A percentile compares a stretch with the other conserved stretches of the same genome.
These are phyloP conservation scores for Phytophthora sp. DNA, from an alignment of 352 stramenopile species.

Conservation along the genomic window DNA sequence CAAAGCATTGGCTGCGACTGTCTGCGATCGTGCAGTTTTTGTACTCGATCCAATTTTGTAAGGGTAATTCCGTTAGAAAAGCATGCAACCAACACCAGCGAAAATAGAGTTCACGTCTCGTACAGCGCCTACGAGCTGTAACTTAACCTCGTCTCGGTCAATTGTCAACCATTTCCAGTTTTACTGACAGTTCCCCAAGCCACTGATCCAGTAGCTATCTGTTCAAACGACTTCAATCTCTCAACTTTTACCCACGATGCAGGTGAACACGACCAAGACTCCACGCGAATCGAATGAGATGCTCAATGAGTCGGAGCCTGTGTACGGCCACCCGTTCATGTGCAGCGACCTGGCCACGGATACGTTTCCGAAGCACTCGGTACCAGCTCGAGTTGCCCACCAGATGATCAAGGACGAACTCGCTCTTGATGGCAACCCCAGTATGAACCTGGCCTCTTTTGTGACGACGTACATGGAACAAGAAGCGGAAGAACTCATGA, in stretches of 20 bases:
- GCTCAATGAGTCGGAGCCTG: not conserved
- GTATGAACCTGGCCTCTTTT: slow-evolving; percentile 90
- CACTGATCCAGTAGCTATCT: no score
- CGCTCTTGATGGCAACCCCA: slow-evolving; percentile 82
- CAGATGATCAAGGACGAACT: slow-evolving; percentile 89
- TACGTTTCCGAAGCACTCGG: slow-evolving; percentile 53
- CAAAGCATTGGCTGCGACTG: no score
- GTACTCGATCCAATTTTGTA: no score
- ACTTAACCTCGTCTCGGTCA: slow-evolving; percentile 22
- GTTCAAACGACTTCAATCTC: no score
- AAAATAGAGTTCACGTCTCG: not conserved
- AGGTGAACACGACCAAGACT: not conserved
- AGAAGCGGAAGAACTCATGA: slow-evolving; percentile 86
- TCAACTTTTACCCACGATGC: not conserved
- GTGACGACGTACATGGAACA: slow-evolving; percentile 91
- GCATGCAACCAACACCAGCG: no score
- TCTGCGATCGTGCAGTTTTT: no score
- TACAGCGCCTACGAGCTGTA: slow-evolving; percentile 5
- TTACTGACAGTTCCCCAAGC: slow-evolving; percentile 1
- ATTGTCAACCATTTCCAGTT: slow-evolving; percentile 1
- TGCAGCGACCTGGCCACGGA: slow-evolving; percentile 34
- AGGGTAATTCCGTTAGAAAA: no score
- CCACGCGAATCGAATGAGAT: not conserved
- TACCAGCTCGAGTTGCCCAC: slow-evolving; percentile 73
- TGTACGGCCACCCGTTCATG: slow-evolving; percentile 4